Evolutionary conservation across 192 early-diverging fungal genomes (phyloP).

Genomic region (Coemansia erecta): DNA sequence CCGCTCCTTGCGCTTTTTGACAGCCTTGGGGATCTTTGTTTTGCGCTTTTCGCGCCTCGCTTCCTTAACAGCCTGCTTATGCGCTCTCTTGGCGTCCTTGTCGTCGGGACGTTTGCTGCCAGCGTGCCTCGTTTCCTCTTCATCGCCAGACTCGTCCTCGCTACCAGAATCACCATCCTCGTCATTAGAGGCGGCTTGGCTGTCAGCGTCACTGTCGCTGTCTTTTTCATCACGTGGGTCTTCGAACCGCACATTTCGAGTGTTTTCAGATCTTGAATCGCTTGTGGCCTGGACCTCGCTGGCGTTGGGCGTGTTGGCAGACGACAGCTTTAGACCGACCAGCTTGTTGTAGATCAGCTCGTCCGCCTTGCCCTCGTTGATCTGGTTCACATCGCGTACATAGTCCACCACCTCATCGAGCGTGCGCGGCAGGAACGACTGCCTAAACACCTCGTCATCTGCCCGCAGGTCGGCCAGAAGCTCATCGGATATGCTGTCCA

Average conservation of each 20-base stretch:
- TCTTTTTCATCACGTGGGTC: not conserved
- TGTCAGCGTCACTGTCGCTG: not conserved
- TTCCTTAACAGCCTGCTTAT: slow-evolving; percentile 85
- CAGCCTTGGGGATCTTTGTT: slow-evolving; percentile 91
- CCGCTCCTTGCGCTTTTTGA: slow-evolving; percentile 93
- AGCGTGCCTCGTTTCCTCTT: slow-evolving; percentile 35
- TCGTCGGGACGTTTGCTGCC: slow-evolving; percentile 78
- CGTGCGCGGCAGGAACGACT: slow-evolving; percentile 88
- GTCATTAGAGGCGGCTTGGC: slow-evolving; percentile 7
- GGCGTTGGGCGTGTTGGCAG: slow-evolving; percentile 23
- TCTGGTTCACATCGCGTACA: slow-evolving; percentile 75
- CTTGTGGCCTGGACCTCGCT: not conserved
- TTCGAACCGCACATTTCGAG: slow-evolving; percentile 44
- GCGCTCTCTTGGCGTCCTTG: slow-evolving; percentile 85
- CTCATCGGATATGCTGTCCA: slow-evolving; percentile 43
- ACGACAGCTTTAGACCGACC: slow-evolving; percentile 61
- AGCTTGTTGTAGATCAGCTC: slow-evolving; percentile 56
- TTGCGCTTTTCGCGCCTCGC: slow-evolving; percentile 89
- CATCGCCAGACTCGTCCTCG: slow-evolving; percentile 31
- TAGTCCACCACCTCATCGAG: slow-evolving; percentile 88
- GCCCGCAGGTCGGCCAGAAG: slow-evolving; percentile 57
- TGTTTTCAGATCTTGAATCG: slow-evolving; percentile 41
- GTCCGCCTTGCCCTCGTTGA: slow-evolving; percentile 69
- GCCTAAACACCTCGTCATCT: slow-evolving; percentile 89
- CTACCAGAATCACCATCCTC: slow-evolving; percentile 27